Evolutionary conservation across 2,329 filamentous ascomycete genomes (phyloP).

Genomic region (Exophiala viscosa): DNA sequence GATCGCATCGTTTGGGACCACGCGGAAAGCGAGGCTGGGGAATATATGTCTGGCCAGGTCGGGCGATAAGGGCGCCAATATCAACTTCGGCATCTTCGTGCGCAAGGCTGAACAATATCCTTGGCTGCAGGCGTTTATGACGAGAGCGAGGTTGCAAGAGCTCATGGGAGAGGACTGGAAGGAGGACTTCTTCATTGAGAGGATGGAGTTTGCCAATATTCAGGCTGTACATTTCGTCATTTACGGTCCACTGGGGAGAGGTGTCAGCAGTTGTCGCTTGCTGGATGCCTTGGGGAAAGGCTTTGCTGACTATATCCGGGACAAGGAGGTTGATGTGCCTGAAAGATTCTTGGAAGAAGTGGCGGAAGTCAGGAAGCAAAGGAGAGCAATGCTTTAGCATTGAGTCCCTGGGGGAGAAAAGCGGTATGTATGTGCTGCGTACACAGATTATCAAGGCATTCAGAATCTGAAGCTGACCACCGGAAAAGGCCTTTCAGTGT

Average conservation of each 20-base stretch:
- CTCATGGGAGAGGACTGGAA: constrained; percentile 46
- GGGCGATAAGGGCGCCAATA: constrained; percentile 40
- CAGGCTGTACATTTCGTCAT: constrained; percentile 51
- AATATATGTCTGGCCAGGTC: constrained; percentile 45
- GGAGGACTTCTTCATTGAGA: constrained; percentile 42
- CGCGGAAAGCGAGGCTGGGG: constrained; percentile 38
- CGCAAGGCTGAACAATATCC: constrained; percentile 28
- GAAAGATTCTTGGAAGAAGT: neutral
- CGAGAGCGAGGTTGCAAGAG: constrained; percentile 35
- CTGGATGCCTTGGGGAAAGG: constrained; percentile 53
- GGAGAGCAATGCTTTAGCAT: no score
- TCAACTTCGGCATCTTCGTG: constrained; percentile 42
- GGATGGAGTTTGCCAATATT: constrained; percentile 47
- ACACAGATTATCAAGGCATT: no score
- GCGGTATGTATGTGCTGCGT: no score
- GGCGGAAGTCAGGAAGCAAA: no score
- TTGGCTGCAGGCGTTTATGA: constrained; percentile 43
- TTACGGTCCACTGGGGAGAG: constrained; percentile 44
- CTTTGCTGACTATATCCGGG: constrained; percentile 51
- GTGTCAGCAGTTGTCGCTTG: constrained; percentile 47
- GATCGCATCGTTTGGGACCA: constrained; percentile 30
- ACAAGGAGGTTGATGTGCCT: constrained; percentile 43
- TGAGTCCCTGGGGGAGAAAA: no score
- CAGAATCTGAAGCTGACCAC: no score
- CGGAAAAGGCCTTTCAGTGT: no score